Conservation (phyloP, 2,329 filamentous ascomycete species). For the Pestalotiopsis sp. region DNA sequence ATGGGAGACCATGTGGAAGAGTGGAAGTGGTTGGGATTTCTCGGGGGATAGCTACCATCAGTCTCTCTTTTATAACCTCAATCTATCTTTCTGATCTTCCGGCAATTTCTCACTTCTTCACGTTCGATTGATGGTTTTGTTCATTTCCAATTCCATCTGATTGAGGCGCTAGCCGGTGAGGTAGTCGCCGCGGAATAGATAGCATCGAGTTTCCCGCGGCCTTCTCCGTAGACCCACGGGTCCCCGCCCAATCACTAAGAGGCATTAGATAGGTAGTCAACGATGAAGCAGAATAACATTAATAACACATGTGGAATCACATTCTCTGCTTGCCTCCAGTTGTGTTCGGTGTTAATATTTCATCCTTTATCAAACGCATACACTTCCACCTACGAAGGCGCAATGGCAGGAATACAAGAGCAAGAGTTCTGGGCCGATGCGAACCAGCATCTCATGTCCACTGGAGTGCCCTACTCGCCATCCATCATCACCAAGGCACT, state of each 20-base stretch:
- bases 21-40: too few relatives aligned
- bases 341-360: neutral
- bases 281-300: neutral
- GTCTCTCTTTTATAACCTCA: too few relatives aligned
- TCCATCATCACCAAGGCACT: slow-evolving; percentile 46
- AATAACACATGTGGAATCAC: neutral
- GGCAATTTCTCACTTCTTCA: too few relatives aligned
- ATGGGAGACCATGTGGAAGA: too few relatives aligned
- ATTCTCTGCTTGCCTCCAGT: neutral
- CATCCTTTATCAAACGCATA: neutral
- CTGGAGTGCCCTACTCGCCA: slow-evolving; percentile 40
- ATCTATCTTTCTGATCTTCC: too few relatives aligned
- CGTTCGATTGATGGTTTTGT: too few relatives aligned
- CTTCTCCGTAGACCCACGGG: neutral
- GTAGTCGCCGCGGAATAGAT: too few relatives aligned
- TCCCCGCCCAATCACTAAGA: neutral
- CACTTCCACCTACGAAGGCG: neutral
- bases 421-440: slow-evolving; percentile 36
- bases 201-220: neutral
- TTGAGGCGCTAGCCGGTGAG: too few relatives aligned
- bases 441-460: slow-evolving; percentile 43
- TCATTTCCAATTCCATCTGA: too few relatives aligned
- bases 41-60: too few relatives aligned
- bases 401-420: neutral
- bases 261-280: neutral